These are phyloP conservation scores for Cyathus striatus DNA, from an alignment of 768 basidiomycete genomes.

Conservation along the genomic window DNA sequence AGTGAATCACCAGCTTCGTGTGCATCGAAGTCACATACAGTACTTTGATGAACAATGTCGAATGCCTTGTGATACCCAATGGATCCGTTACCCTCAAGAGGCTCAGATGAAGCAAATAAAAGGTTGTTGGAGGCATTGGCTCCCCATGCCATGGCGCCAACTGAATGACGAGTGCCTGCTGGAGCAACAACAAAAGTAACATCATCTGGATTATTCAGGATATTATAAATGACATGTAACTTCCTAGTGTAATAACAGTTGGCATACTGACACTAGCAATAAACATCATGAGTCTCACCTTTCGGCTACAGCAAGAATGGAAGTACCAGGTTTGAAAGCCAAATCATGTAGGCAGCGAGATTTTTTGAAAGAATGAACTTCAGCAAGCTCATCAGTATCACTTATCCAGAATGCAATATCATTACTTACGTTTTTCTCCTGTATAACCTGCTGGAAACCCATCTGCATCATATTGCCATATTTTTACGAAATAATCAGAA, in stretches of 20 bases:
- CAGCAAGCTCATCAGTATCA: no score
- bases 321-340: slow-evolving; percentile 35
- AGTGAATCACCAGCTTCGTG: slow-evolving; percentile 51
- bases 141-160: slow-evolving; percentile 55
- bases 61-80: slow-evolving; percentile 47
- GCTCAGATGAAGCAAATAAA: slow-evolving; percentile 57
- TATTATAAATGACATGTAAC: slow-evolving; percentile 14
- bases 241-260: slow-evolving; percentile 12
- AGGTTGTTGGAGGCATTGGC: slow-evolving; percentile 24
- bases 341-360: slow-evolving; percentile 33
- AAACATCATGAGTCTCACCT: slow-evolving; percentile 17
- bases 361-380: background rate
- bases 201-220: slow-evolving; percentile 5
- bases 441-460: slow-evolving; percentile 1
- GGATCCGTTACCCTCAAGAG: slow-evolving; percentile 16
- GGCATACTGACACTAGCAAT: slow-evolving; percentile 9
- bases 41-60: slow-evolving; percentile 25
- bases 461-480: slow-evolving; percentile 36
- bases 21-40: slow-evolving; percentile 33
- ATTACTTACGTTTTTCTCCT: background rate
- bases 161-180: slow-evolving; percentile 14
- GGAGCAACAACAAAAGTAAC: slow-evolving; percentile 9
- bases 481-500: slow-evolving; percentile 28
- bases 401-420: no score
- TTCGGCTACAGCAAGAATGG: slow-evolving; percentile 37